phyloP scores from a whole-genome alignment of 2,329 filamentous ascomycete species.

The Paracamarosporium sp. region DNA sequence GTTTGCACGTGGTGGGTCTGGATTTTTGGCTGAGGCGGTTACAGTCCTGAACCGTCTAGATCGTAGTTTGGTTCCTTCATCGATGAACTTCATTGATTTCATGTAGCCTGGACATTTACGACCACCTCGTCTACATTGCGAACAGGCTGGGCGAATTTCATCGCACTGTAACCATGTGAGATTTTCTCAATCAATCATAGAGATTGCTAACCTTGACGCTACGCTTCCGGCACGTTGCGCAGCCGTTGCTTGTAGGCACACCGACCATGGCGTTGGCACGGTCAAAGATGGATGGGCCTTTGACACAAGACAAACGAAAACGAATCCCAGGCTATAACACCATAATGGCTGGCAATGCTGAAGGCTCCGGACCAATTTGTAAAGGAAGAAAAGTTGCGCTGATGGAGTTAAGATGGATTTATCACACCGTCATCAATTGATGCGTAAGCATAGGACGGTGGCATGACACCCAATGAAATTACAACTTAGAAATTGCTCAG shows the following conservation, averaged over 20 bases:
- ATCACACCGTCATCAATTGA: no score
- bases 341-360: no score
- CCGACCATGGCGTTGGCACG: neutral
- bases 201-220: conserved; percentile 4
- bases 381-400: no score
- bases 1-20: neutral
- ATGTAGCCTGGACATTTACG: conserved; percentile 5
- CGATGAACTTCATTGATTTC: conserved; percentile 1
- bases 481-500: no score
- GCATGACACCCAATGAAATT: no score
- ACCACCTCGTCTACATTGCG: conserved; percentile 6
- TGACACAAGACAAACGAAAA: neutral
- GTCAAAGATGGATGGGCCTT: neutral
- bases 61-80: neutral
- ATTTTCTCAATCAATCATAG: no score
- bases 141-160: conserved; percentile 1
- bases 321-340: no score
- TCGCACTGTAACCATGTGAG: neutral
- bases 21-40: neutral
- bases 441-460: no score
- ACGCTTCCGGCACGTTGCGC: conserved; percentile 4
- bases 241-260: conserved; percentile 6
- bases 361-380: no score
- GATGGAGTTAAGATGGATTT: no score
- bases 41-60: neutral